Conservation (phyloP, 1,139 yeast species). For the Saccharomyces pastorianus region DNA sequence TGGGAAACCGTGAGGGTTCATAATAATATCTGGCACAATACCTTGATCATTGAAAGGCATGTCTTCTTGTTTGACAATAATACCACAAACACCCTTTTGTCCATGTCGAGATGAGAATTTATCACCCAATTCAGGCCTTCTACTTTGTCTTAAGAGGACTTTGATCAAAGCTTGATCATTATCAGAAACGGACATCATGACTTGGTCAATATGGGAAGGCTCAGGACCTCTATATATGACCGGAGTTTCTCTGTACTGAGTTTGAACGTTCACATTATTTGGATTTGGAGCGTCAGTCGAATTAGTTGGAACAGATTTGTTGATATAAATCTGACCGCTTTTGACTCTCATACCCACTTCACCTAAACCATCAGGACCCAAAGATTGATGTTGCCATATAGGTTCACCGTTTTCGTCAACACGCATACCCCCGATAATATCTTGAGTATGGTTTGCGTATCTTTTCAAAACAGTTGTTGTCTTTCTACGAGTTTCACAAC, state of each 20-base stretch:
- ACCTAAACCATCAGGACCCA: conserved; percentile 94
- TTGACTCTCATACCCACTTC: conserved; percentile 89
- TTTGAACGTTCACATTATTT: conserved; percentile 42
- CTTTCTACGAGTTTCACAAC: conserved; percentile 95
- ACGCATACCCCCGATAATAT: conserved; percentile 84
- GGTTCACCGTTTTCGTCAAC: conserved; percentile 75
- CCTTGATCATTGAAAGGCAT: conserved; percentile 92
- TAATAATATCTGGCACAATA: conserved; percentile 85
- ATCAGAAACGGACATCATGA: conserved; percentile 93
- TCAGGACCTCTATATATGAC: conserved; percentile 90
- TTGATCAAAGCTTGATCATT: conserved; percentile 91
- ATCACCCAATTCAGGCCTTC: conserved; percentile 97
- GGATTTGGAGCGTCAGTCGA: conserved; percentile 53
- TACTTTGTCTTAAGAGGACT: conserved; percentile 85
- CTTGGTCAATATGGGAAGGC: conserved; percentile 91
- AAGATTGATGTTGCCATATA: conserved; percentile 72
- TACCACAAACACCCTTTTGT: conserved; percentile 98
- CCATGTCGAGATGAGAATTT: conserved; percentile 96
- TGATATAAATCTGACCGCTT: conserved; percentile 89
- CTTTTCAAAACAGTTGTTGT: conserved; percentile 83
- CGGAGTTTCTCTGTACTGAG: conserved; percentile 81
- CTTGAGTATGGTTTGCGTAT: conserved; percentile 90
- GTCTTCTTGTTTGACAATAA: conserved; percentile 95
- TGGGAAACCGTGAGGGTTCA: conserved; percentile 99
- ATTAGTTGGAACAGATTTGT: conserved; percentile 85